Percentiles rank a stretch among this genome's conserved stretches.
phyloP scores from a whole-genome alignment of 352 stramenopile species.

The Aphanomyces cochlioides region DNA sequence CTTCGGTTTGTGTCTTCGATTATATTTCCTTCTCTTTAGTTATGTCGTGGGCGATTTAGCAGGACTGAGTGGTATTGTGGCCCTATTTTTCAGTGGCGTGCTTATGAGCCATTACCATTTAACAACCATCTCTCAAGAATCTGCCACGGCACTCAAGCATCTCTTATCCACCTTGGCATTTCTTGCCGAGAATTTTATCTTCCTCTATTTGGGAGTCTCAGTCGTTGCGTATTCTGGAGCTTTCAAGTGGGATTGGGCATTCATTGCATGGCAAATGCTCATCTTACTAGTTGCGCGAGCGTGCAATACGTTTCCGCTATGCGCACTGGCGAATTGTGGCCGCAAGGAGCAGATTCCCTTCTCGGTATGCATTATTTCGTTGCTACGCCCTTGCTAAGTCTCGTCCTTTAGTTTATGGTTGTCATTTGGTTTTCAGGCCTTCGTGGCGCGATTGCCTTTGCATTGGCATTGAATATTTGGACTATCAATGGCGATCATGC shows the following conservation, averaged over 20 bases:
- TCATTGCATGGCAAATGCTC: conserved; percentile 69
- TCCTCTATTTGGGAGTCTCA: conserved; percentile 82
- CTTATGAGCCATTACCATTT: conserved; percentile 86
- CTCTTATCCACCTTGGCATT: conserved; percentile 76
- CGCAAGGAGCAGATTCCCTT: conserved; percentile 65
- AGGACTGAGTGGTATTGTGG: conserved; percentile 89
- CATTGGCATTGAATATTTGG: conserved; percentile 70
- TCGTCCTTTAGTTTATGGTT: conserved; percentile 54
- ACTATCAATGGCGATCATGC: conserved; percentile 51
- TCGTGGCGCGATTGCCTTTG: conserved; percentile 90
- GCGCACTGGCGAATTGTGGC: conserved; percentile 61
- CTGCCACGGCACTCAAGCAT: conserved; percentile 66
- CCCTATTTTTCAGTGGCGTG: conserved; percentile 91
- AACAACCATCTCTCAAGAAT: conserved; percentile 77
- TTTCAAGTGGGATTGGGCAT: conserved; percentile 82
- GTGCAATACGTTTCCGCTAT: conserved; percentile 78
- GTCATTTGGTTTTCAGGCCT: conserved; percentile 91
- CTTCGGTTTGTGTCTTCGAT: background rate
- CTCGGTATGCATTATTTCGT: conserved; percentile 29
- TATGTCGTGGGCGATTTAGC: conserved; percentile 75
- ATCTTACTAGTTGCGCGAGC: conserved; percentile 62
- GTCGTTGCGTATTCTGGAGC: conserved; percentile 68
- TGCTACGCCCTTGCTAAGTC: too few species aligned
- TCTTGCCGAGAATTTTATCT: conserved; percentile 85
- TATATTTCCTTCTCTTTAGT: conserved; percentile 32